phyloP scores from a whole-genome alignment of 345 rosid species.

The Eucalyptus caleyi region DNA sequence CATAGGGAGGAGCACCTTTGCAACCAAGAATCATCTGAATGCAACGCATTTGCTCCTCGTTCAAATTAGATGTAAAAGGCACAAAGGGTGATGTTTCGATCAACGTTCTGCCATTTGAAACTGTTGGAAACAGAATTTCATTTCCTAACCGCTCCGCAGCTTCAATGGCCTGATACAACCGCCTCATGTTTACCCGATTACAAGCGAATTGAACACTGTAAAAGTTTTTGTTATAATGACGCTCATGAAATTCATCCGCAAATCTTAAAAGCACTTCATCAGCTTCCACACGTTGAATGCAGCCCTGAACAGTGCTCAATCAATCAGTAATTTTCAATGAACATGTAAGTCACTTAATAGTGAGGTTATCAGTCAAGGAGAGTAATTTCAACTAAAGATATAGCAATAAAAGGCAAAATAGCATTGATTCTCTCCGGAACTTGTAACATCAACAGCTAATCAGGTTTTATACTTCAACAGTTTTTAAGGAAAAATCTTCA shows the following conservation, averaged over 20 bases:
- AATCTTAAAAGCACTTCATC: conserved; percentile 47
- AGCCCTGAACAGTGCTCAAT: conserved; percentile 23
- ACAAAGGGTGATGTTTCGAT: conserved; percentile 1
- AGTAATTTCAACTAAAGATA: background rate
- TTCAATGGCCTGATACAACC: conserved; percentile 44
- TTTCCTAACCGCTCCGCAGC: conserved; percentile 22
- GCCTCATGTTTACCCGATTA: conserved; percentile 33
- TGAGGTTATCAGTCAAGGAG: background rate
- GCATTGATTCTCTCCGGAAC: background rate
- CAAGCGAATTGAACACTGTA: conserved; percentile 25
- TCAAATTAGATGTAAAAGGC: conserved; percentile 19
- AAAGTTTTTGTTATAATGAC: conserved; percentile 7
- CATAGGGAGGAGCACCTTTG: conserved; percentile 48
- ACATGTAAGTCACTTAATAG: background rate
- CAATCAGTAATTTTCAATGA: background rate
- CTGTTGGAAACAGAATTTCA: conserved; percentile 31
- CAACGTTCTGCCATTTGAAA: conserved; percentile 1
- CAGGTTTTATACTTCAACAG: background rate
- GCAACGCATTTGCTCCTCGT: conserved; percentile 39
- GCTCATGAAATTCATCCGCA: conserved; percentile 6
- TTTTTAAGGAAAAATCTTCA: background rate
- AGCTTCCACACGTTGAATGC: conserved; percentile 32
- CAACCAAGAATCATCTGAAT: conserved; percentile 39
- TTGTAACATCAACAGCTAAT: background rate
- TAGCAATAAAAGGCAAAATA: background rate